Evolutionary conservation across 2,329 filamentous ascomycete species (phyloP).

Genomic region (Colletotrichum plurivorum): DNA sequence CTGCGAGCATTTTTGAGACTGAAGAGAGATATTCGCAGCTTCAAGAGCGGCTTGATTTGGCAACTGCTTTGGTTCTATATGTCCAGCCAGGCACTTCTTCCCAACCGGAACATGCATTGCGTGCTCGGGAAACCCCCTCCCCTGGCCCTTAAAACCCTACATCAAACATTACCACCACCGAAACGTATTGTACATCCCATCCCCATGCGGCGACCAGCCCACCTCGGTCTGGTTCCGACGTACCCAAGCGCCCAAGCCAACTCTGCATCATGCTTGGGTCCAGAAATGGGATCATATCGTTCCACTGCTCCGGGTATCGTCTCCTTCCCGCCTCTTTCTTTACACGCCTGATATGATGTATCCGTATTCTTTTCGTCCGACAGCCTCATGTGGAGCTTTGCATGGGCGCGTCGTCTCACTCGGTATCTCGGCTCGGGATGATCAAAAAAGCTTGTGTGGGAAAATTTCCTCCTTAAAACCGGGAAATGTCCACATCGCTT

Average conservation of each 20-base stretch:
- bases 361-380: neutral
- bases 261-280: neutral
- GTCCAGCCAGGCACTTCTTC: too few relatives aligned
- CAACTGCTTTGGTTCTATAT: too few relatives aligned
- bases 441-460: constrained; percentile 6
- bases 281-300: neutral
- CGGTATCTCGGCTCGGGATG: constrained; percentile 16
- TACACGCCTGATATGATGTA: neutral
- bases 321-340: neutral
- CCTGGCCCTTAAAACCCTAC: too few relatives aligned
- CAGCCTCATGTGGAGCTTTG: constrained; percentile 1
- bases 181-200: too few relatives aligned
- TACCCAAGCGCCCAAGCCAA: neutral
- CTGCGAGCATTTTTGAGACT: too few relatives aligned
- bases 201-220: neutral
- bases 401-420: constrained; percentile 15
- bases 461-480: neutral
- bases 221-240: neutral
- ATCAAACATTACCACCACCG: too few relatives aligned
- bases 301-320: constrained; percentile 4
- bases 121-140: too few relatives aligned
- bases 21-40: too few relatives aligned
- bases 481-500: too few relatives aligned
- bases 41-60: too few relatives aligned
- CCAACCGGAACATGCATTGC: too few relatives aligned